A percentile compares a stretch with the other conserved stretches of the same genome.
phyloP scores from a whole-genome alignment of 139 green algal species.

The Asterochloris erici region DNA sequence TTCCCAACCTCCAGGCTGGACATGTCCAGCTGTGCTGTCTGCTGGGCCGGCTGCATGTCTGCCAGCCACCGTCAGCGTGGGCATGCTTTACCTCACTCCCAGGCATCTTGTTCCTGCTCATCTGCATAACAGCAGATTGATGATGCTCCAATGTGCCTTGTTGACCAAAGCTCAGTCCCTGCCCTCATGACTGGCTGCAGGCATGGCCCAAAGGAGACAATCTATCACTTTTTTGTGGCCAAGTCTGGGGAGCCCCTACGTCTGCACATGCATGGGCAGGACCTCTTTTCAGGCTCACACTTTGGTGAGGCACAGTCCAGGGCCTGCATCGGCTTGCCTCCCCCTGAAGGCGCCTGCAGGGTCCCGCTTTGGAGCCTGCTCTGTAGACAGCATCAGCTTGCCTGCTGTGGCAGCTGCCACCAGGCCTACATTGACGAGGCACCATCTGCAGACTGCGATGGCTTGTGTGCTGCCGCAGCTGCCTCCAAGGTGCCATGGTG shows the following conservation, averaged over 20 bases:
- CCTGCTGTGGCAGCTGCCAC: no score
- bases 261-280: constrained; percentile 44
- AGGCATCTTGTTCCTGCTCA: background rate
- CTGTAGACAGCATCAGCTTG: no score
- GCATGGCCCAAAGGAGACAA: constrained; percentile 27
- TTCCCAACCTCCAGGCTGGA: background rate
- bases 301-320: constrained; percentile 26
- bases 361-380: no score
- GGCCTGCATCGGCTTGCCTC: no score
- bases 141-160: background rate
- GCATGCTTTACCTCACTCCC: background rate
- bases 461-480: no score
- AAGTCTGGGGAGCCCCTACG: constrained; percentile 23
- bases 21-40: background rate
- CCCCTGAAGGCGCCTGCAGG: no score
- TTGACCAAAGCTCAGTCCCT: background rate
- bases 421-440: no score
- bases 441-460: no score
- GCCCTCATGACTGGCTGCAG: constrained; percentile 7
- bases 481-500: no score
- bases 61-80: background rate
- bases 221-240: constrained; percentile 31
- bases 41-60: background rate
- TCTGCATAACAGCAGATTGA: background rate
- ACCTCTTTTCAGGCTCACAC: constrained; percentile 34